Conservation (phyloP, 78 protist genomes). For the Dictyostelium capitatum region DNA sequence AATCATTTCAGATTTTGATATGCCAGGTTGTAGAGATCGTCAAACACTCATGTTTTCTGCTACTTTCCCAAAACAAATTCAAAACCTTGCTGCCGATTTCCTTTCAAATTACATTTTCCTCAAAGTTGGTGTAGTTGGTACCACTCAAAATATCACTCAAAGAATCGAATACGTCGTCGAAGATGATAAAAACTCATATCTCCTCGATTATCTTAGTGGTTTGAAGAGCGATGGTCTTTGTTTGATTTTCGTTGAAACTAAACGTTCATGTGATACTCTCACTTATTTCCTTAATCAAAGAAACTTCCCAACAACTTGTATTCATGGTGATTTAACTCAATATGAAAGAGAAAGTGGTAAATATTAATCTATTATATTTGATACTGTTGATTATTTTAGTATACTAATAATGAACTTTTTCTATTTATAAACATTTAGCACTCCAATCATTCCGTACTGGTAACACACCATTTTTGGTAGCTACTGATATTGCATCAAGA, state of each 20-base stretch:
- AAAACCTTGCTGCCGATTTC: constrained; percentile 97
- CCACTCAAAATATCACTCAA: constrained; percentile 96
- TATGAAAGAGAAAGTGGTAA: constrained; percentile 92
- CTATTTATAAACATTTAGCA: constrained; percentile 80
- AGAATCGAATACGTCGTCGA: constrained; percentile 83
- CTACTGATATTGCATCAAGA: constrained; percentile 99
- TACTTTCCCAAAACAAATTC: constrained; percentile 98
- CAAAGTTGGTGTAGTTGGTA: constrained; percentile 98
- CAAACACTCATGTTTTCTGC: constrained; percentile 99
- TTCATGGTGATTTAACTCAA: constrained; percentile 99
- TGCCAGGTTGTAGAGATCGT: constrained; percentile 91
- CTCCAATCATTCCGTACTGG: constrained; percentile 88
- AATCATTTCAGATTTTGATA: constrained; percentile 93
- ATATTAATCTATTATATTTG: too few relatives aligned
- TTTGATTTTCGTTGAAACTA: constrained; percentile 96
- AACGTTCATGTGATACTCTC: constrained; percentile 93
- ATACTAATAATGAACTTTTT: too few relatives aligned
- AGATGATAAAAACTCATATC: constrained; percentile 88
- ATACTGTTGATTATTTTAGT: too few relatives aligned
- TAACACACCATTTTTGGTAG: constrained; percentile 94
- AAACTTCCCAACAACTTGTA: constrained; percentile 87
- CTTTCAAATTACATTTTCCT: constrained; percentile 95
- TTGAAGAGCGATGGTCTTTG: constrained; percentile 67
- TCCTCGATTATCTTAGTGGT: constrained; percentile 87
- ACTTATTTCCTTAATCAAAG: constrained; percentile 87